phyloP scores from a whole-genome alignment of 2,329 filamentous ascomycete genomes.

The Paraconiothyrium sp. region DNA sequence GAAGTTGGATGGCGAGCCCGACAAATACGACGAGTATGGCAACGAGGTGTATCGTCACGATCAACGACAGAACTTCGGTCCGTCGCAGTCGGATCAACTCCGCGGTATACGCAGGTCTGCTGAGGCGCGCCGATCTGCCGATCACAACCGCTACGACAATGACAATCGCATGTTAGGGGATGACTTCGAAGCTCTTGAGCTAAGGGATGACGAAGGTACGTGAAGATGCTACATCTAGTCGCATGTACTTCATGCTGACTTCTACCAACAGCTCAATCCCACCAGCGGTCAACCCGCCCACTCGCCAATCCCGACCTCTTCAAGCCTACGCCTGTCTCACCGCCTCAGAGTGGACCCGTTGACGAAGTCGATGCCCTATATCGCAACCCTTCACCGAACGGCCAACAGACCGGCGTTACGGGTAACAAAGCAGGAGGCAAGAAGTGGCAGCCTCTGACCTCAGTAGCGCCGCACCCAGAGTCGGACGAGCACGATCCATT shows the following conservation, averaged over 20 bases:
- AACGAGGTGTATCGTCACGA: slow-evolving; percentile 33
- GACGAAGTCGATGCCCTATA: slow-evolving; percentile 84
- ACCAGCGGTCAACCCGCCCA: slow-evolving; percentile 69
- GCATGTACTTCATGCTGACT: slow-evolving; percentile 6
- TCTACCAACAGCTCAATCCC: slow-evolving; percentile 57
- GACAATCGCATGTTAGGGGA: slow-evolving; percentile 90
- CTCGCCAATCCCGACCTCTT: slow-evolving; percentile 82
- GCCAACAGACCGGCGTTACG: slow-evolving; percentile 32
- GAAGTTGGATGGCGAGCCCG: slow-evolving; percentile 87
- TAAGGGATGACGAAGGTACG: slow-evolving; percentile 69
- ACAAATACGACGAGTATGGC: slow-evolving; percentile 67
- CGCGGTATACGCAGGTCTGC: slow-evolving; percentile 52
- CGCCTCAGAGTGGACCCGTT: slow-evolving; percentile 68
- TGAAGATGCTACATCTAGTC: background rate
- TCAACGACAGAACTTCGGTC: slow-evolving; percentile 48
- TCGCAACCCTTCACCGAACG: slow-evolving; percentile 56
- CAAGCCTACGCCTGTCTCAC: slow-evolving; percentile 68
- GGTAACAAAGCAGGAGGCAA: slow-evolving; percentile 70
- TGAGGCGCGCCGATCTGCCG: slow-evolving; percentile 72
- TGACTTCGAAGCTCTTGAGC: slow-evolving; percentile 77
- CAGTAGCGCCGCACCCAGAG: slow-evolving; percentile 84
- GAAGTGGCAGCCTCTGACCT: slow-evolving; percentile 96
- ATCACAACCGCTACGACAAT: slow-evolving; percentile 92
- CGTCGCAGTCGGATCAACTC: slow-evolving; percentile 51
- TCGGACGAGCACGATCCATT: slow-evolving; percentile 90